phyloP scores from a whole-genome alignment of 768 basidiomycete species.

The Panaeolus cyanescens region DNA sequence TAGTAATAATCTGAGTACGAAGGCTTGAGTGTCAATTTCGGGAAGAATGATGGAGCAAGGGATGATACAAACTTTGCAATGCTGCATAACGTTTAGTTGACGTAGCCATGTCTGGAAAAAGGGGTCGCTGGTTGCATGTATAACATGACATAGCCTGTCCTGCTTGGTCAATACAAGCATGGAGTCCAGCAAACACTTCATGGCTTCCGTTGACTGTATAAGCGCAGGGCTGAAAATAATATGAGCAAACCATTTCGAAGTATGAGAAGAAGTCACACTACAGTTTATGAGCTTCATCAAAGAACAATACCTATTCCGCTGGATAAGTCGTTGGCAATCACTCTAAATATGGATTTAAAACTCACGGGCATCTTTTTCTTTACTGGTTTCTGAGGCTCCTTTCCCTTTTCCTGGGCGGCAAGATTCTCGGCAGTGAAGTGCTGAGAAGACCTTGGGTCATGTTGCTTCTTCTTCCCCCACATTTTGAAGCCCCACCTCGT shows the following conservation, averaged over 20 bases:
- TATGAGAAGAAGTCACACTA: conserved; percentile 30
- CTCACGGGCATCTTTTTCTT: conserved; percentile 71
- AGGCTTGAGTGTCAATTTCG: background rate
- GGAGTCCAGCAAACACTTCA: conserved; percentile 84
- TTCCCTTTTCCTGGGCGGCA: conserved; percentile 30
- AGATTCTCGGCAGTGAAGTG: conserved; percentile 21
- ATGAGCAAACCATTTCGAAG: background rate
- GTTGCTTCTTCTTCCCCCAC: conserved; percentile 28
- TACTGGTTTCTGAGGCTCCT: conserved; percentile 31
- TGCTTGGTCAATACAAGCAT: conserved; percentile 89
- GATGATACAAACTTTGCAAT: conserved; percentile 62
- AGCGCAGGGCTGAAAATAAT: conserved; percentile 57
- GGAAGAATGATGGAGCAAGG: background rate
- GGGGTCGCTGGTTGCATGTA: conserved; percentile 81
- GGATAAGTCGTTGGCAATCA: conserved; percentile 6
- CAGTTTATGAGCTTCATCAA: conserved; percentile 88
- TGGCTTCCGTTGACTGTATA: conserved; percentile 75
- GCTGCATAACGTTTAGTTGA: conserved; percentile 79
- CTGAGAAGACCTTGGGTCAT: conserved; percentile 8
- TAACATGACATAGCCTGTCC: conserved; percentile 80
- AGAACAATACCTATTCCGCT: conserved; percentile 55
- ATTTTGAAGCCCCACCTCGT: conserved; percentile 33
- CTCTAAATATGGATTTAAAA: background rate
- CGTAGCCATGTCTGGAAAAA: conserved; percentile 86
- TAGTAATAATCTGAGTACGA: conserved; percentile 61